Evolutionary conservation across 257 asterid genomes (phyloP), one percentile per base, ranked within the genome.

Genomic region (Lavandula angustifolia): DNA sequence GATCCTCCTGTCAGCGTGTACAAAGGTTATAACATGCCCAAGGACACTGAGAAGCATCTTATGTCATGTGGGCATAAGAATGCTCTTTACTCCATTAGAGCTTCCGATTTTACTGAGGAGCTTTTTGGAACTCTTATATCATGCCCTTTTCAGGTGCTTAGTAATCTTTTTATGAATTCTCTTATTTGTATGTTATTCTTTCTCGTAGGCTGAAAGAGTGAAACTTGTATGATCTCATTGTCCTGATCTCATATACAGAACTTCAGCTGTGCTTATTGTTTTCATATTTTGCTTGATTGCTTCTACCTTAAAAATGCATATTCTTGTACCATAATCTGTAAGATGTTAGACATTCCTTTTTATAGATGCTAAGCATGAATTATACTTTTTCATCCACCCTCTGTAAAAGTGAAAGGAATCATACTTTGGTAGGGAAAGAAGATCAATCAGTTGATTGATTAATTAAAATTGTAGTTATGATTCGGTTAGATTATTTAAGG

Each of bases 1-100:
- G 95, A 92, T 66, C 97, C 96, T 76, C 96, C 98, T 32, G 98
- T 84, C 58, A 89, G 98, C 61, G 97, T 89, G 54, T 89, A 71
- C 64, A 92, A 92, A 78, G 96, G 97, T 43, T 71, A 85, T 62
- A 73, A 84, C 63, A 79, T 92, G 91, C 89, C 89, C 40, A 87
- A 87, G 80, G 95, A 87, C 71, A 85, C 98, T 9, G 96, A 89
- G 71, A 83, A 92, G 74, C 78, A 89, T 75, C 95, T 92, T 17
- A 80, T 80, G 43, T 80, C 96, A 33, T 76, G 85, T 73, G 96
- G 97, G 71, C 96, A 89, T 74, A 85, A 84, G 80, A 84, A 92
- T 71, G 91, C 97, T 57, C 95, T 92, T 43, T 92, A 87, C 78
- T 75, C 95, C 68, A 70, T 92, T 37, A 89, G 85, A 73, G 95